phyloP scores from a whole-genome alignment of 2,329 filamentous ascomycete genomes.

The Nemania abortiva region DNA sequence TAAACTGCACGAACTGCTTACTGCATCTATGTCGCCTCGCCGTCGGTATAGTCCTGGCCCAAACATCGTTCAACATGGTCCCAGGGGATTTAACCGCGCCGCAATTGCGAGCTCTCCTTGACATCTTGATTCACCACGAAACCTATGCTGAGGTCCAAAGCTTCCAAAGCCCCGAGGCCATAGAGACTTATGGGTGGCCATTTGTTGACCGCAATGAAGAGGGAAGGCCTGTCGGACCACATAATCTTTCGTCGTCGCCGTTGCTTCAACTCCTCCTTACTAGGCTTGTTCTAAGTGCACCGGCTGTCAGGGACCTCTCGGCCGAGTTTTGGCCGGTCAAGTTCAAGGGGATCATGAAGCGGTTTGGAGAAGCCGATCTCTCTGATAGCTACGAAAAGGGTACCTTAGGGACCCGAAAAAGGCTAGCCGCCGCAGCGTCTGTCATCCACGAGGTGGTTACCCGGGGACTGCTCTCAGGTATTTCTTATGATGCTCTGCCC shows the following conservation, averaged over 20 bases:
- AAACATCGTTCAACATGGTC: conserved; percentile 20
- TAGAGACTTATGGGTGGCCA: conserved; percentile 76
- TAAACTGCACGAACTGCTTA: not conserved
- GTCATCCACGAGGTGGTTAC: conserved; percentile 77
- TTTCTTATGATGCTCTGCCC: conserved; percentile 51
- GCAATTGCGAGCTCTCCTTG: conserved; percentile 67
- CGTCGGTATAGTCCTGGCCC: not conserved
- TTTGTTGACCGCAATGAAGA: conserved; percentile 59
- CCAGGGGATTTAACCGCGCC: conserved; percentile 46
- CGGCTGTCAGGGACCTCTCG: conserved; percentile 73
- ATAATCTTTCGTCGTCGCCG: conserved; percentile 65
- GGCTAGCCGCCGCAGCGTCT: conserved; percentile 77
- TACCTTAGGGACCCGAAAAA: conserved; percentile 78
- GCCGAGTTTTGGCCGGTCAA: conserved; percentile 74
- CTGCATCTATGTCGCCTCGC: not conserved
- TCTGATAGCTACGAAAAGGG: conserved; percentile 88
- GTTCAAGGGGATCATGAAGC: conserved; percentile 69
- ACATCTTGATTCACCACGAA: conserved; percentile 70
- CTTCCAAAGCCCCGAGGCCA: conserved; percentile 74
- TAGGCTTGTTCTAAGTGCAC: conserved; percentile 73
- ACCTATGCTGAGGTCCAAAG: conserved; percentile 76
- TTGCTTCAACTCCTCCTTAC: conserved; percentile 76
- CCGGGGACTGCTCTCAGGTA: conserved; percentile 74
- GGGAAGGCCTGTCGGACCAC: conserved; percentile 44
- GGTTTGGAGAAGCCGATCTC: conserved; percentile 75